Base-by-base conservation (phyloP, 139 green algal species). In the Coelastrella sp. region DNA sequence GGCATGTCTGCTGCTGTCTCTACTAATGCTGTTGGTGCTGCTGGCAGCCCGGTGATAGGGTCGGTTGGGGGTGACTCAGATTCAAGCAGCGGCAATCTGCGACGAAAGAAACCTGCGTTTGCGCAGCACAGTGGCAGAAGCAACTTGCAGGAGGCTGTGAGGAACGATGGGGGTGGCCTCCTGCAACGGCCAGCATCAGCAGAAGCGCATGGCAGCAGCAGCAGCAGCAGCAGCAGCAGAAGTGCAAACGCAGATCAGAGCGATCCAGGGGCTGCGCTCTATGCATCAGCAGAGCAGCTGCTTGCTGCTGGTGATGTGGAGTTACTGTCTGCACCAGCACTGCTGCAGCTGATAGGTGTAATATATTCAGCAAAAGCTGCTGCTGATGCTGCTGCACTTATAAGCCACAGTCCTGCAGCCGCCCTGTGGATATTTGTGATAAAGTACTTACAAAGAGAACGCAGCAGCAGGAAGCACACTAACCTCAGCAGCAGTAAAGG, bases 61-160 rank as follows among this genome's bases (percentile, higher is more conserved):
- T 84, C 6, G 4, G 49, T 8, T 78, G 82, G 82, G 8, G 80
- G 84, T 35, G 7, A 58, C 24, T 25, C 19, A 12, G 66, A 59
- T 49, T 6, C 15, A 65, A 49, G 65, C 49, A 81, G 83, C 27
- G 15, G 66, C 65, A 76, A 24, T 6, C 25, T 80, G 35, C 35
- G 66, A 15, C 70, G 70, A n/a, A 83, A 89, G 56, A 25, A 72
- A n/a, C 68, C 84, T n/a, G 84, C 82, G 9, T 87, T 87, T 17
- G 24, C 82, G 15, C 63, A 76, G 63, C 82, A 68, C 82, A 88
- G 82, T 65, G 58, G 82, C 82, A 88, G 82, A 10, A 89, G 82
- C 82, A 87, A 70, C 12, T 15, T 20, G 63, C 63, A 70, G 63
- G 11, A 3, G 63, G 3, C 63, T 70, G 63, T 70, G 7, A 7